A percentile compares a stretch with the other conserved stretches of the same genome.
Conservation (phyloP, 2,329 filamentous ascomycete genomes). For the Fusarium guadeloupense region DNA sequence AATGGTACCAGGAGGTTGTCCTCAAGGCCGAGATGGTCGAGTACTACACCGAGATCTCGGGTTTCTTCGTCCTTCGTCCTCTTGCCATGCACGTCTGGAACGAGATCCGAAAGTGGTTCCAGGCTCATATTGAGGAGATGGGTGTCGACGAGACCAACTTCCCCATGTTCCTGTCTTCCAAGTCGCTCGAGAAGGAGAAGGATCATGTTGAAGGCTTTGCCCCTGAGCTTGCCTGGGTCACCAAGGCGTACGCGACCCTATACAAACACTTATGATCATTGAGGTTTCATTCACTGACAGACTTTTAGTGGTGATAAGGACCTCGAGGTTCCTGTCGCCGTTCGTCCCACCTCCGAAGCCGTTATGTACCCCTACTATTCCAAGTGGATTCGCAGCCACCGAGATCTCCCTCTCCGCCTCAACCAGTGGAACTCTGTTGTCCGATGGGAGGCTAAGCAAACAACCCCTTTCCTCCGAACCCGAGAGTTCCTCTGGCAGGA, state of each 20-base stretch:
- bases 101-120: conserved; percentile 73
- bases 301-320: conserved; percentile 81
- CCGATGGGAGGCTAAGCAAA: conserved; percentile 97
- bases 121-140: conserved; percentile 82
- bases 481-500: conserved; percentile 99
- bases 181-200: conserved; percentile 89
- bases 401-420: conserved; percentile 90
- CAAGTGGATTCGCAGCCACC: conserved; percentile 96
- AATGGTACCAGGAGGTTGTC: conserved; percentile 98
- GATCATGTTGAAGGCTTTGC: conserved; percentile 99
- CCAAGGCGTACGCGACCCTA: conserved; percentile 70
- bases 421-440: conserved; percentile 98
- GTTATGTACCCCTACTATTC: conserved; percentile 97
- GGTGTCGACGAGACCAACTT: conserved; percentile 97
- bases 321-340: conserved; percentile 80
- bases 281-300: conserved; percentile 19
- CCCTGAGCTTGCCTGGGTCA: conserved; percentile 89
- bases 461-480: conserved; percentile 85
- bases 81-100: conserved; percentile 74
- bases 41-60: conserved; percentile 94
- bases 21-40: conserved; percentile 97
- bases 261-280: background rate
- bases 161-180: conserved; percentile 92
- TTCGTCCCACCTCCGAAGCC: conserved; percentile 74
- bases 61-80: conserved; percentile 91